Percentiles rank a stretch among this genome's conserved stretches.
Conservation (phyloP, 768 basidiomycete genomes). For the Suillus subalutaceus region DNA sequence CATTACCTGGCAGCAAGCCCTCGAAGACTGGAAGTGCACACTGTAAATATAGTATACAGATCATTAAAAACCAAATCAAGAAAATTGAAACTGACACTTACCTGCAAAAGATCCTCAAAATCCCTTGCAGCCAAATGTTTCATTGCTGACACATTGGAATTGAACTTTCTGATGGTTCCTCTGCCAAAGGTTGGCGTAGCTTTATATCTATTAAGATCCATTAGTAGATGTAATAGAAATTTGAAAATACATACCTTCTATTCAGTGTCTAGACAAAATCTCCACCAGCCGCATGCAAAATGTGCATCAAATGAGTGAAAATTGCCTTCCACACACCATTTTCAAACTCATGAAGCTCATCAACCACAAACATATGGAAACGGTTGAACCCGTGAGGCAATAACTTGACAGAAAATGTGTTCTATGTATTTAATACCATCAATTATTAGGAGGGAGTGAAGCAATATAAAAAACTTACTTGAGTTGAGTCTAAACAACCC, state of each 20-base stretch:
- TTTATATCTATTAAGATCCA: neutral
- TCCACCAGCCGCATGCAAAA: constrained; percentile 19
- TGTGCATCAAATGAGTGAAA: too few relatives aligned
- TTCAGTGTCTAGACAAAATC: neutral
- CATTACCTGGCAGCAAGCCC: neutral
- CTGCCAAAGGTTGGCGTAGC: neutral
- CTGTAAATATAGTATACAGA: neutral
- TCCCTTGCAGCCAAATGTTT: neutral
- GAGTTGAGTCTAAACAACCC: too few relatives aligned
- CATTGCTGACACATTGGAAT: neutral
- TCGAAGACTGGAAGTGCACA: neutral
- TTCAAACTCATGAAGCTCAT: constrained; percentile 42
- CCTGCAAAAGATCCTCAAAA: neutral
- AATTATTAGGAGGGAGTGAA: neutral
- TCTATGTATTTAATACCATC: neutral
- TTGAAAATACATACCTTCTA: neutral
- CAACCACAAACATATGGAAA: constrained; percentile 31
- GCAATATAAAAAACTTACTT: neutral
- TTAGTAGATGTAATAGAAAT: neutral
- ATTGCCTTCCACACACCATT: constrained; percentile 39
- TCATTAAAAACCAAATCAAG: neutral
- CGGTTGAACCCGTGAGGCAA: constrained; percentile 24
- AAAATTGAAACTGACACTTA: neutral
- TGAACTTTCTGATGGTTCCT: neutral
- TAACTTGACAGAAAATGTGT: neutral